Evolutionary conservation across 257 asterid genomes (phyloP).

Genomic region (Solanum sejunctum): DNA sequence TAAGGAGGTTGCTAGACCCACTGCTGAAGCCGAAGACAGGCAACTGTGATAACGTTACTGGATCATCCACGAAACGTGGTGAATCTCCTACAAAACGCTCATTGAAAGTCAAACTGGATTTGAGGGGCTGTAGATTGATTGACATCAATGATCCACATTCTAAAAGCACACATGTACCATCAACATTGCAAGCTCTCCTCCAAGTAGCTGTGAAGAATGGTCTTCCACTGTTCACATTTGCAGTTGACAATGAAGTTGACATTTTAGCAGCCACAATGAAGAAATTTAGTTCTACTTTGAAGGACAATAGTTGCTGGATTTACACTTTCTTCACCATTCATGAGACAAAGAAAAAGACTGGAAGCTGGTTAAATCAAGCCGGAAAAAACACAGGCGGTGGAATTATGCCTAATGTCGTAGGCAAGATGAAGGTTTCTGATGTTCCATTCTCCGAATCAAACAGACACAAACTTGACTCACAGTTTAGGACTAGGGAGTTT

Average conservation of each 20-base stretch:
- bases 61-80: conserved; percentile 13
- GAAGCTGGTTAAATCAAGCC: conserved; percentile 39
- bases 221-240: conserved; percentile 64
- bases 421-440: conserved; percentile 64
- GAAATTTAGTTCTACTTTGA: not conserved
- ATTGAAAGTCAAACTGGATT: conserved; percentile 24
- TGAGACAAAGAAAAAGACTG: conserved; percentile 44
- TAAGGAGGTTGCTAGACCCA: conserved; percentile 73
- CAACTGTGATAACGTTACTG: conserved; percentile 15
- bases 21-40: conserved; percentile 46
- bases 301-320: conserved; percentile 28
- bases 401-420: conserved; percentile 43
- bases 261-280: conserved; percentile 63
- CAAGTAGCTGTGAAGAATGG: conserved; percentile 65
- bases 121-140: conserved; percentile 23
- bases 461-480: not conserved
- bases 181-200: conserved; percentile 51
- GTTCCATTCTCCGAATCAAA: conserved; percentile 10
- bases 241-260: conserved; percentile 47
- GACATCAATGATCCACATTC: conserved; percentile 14
- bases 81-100: conserved; percentile 23
- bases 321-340: conserved; percentile 50
- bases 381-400: conserved; percentile 30
- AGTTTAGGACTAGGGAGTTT: conserved; percentile 36
- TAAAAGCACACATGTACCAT: conserved; percentile 18